These are phyloP conservation scores for Colletotrichum theobromicola DNA, from an alignment of 2,329 filamentous ascomycete species.

Conservation along the genomic window DNA sequence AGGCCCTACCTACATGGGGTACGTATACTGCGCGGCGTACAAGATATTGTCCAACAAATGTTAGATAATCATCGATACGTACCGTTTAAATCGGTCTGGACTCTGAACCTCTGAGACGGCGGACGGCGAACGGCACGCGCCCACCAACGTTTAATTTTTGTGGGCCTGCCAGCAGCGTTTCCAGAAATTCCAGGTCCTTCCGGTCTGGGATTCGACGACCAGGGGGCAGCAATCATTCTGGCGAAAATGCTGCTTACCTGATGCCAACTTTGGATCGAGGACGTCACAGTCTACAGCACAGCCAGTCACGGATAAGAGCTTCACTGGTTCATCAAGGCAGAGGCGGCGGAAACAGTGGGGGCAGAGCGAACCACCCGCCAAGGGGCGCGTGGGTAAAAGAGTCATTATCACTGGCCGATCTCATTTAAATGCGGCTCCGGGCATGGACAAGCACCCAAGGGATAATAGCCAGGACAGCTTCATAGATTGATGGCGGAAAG, in stretches of 20 bases:
- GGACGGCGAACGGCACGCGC: neutral
- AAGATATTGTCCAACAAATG: neutral
- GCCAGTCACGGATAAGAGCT: neutral
- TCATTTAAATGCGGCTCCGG: conserved; percentile 15
- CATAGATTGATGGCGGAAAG: neutral
- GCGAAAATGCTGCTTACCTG: neutral
- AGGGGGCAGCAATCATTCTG: neutral
- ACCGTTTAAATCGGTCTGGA: neutral
- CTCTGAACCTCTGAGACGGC: neutral
- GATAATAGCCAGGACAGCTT: neutral
- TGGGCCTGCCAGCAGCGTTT: neutral
- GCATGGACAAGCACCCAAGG: conserved; percentile 4
- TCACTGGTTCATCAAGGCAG: neutral
- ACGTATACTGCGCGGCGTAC: neutral
- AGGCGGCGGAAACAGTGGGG: neutral
- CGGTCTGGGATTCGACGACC: neutral
- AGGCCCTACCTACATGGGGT: neutral
- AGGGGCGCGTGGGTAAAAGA: neutral
- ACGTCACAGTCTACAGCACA: neutral
- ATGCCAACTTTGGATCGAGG: neutral
- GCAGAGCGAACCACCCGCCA: neutral
- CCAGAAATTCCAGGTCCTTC: neutral
- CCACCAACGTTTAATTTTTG: neutral
- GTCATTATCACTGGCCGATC: conserved; percentile 7
- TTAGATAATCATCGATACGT: neutral